Evolutionary conservation across 768 basidiomycete genomes (phyloP).

Genomic region (Mycena indigotica): DNA sequence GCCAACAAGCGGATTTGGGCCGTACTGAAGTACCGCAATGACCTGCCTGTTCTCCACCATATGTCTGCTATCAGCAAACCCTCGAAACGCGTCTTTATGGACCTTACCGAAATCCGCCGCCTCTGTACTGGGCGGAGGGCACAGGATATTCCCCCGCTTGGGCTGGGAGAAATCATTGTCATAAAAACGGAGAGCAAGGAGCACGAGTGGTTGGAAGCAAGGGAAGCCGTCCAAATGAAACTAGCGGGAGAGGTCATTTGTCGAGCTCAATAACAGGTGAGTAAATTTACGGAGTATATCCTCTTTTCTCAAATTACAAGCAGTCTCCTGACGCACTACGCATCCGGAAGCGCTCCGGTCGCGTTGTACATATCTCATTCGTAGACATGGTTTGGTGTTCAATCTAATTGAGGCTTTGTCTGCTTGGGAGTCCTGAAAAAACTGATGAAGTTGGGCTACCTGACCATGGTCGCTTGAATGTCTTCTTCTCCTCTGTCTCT

Average conservation of each 20-base stretch:
- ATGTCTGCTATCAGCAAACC: slow-evolving; percentile 88
- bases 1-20: slow-evolving; percentile 88
- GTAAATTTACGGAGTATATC: slow-evolving; percentile 12
- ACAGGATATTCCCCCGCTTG: slow-evolving; percentile 78
- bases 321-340: not conserved
- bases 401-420: not conserved
- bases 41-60: slow-evolving; percentile 75
- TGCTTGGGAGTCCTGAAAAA: slow-evolving; percentile 26
- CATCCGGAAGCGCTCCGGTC: slow-evolving; percentile 19
- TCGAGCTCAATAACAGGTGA: slow-evolving; percentile 53
- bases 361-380: not conserved
- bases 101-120: slow-evolving; percentile 66
- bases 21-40: slow-evolving; percentile 90
- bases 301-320: not conserved
- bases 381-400: not conserved
- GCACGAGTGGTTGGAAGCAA: slow-evolving; percentile 87
- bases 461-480: slow-evolving; percentile 24
- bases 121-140: slow-evolving; percentile 84
- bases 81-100: slow-evolving; percentile 78
- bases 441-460: slow-evolving; percentile 26
- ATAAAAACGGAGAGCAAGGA: slow-evolving; percentile 72
- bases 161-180: slow-evolving; percentile 91
- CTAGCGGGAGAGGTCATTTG: slow-evolving; percentile 87
- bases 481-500: slow-evolving; percentile 29
- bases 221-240: slow-evolving; percentile 83